Conservation (phyloP, 306 rosid genomes). For the Coriaria nepalensis region DNA sequence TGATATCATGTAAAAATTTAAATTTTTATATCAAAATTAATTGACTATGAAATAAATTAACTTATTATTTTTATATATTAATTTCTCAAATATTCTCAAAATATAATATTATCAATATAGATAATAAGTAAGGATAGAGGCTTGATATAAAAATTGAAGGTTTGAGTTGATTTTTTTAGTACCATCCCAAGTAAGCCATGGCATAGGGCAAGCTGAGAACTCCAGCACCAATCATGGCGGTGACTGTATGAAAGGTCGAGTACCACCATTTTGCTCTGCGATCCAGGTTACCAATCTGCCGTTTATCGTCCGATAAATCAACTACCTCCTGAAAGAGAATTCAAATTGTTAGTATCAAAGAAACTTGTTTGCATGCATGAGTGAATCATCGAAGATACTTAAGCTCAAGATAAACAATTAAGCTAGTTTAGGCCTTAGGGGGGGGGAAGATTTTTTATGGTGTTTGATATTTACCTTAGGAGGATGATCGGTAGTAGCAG, state of each 20-base stretch:
- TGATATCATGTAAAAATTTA: no score
- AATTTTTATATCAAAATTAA: no score
- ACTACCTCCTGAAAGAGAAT: constrained; percentile 25
- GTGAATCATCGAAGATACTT: no score
- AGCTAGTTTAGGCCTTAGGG: not conserved
- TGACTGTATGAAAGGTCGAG: constrained; percentile 83
- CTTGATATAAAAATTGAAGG: not conserved
- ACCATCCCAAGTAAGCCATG: constrained; percentile 97
- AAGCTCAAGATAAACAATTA: no score
- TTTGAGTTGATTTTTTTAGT: constrained; percentile 2
- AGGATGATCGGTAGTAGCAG: constrained; percentile 13
- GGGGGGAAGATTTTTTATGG: not conserved
- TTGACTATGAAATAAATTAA: no score
- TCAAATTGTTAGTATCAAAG: not conserved
- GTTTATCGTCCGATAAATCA: constrained; percentile 31
- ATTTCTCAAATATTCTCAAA: no score
- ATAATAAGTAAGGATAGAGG: not conserved
- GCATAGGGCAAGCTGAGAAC: constrained; percentile 88
- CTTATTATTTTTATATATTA: no score
- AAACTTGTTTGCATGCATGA: no score
- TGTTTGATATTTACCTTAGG: not conserved
- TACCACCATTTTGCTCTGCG: constrained; percentile 92
- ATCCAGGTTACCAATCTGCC: constrained; percentile 37
- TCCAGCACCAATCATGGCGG: constrained; percentile 95
- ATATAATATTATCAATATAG: no score